phyloP scores from a whole-genome alignment of 305 asterid genomes.

The Fraxinus floribunda region DNA sequence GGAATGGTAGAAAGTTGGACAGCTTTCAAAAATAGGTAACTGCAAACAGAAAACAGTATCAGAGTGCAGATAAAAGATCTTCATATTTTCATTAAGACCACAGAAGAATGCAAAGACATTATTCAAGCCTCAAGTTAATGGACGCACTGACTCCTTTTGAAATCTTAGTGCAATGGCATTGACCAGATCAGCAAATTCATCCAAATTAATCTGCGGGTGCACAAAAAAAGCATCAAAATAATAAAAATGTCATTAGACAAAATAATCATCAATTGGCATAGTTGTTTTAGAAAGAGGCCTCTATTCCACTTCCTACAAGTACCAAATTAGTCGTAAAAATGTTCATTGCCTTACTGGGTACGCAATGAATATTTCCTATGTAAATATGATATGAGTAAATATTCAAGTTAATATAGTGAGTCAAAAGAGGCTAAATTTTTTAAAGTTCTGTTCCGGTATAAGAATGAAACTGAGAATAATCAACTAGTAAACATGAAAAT shows the following conservation, averaged over 20 bases:
- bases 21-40: conserved; percentile 72
- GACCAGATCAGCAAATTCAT: conserved; percentile 81
- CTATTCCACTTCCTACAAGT: neutral
- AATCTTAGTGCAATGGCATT: conserved; percentile 86
- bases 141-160: conserved; percentile 81
- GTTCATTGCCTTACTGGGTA: neutral
- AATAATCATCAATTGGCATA: conserved; percentile 6
- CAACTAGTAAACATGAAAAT: neutral
- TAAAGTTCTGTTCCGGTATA: neutral
- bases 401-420: neutral
- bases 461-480: neutral
- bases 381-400: neutral
- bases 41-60: conserved; percentile 40
- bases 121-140: neutral
- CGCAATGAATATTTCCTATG: neutral
- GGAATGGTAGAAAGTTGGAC: conserved; percentile 73
- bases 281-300: neutral
- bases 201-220: conserved; percentile 78
- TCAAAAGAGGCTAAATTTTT: neutral
- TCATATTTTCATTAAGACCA: conserved; percentile 14
- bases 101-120: neutral
- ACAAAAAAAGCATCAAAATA: conserved; percentile 22
- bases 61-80: conserved; percentile 16
- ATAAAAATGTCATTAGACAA: conserved; percentile 14
- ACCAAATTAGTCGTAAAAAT: neutral